Evolutionary conservation across 2,329 filamentous ascomycete genomes (phyloP), one percentile per base, ranked within the genome.

Genomic region (Fusarium albidum): DNA sequence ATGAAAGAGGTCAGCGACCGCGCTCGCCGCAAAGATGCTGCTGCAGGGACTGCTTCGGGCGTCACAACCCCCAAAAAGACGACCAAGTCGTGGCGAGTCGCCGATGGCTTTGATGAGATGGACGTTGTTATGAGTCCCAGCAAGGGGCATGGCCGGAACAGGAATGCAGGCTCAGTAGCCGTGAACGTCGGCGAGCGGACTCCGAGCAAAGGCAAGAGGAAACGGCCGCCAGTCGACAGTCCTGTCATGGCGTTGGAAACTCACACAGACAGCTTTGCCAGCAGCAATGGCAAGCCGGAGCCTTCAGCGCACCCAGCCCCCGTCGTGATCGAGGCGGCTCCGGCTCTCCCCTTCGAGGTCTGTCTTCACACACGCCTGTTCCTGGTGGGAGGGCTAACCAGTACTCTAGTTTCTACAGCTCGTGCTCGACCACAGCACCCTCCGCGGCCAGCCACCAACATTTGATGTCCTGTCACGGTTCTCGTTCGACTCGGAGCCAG

Each of bases 81-180:
- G 2, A 72, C 79, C 25, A 85, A 82, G 68, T 73, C 76, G 1
- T 83, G 83, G 73, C 78, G 81, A 2, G 76, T 89, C 42, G 82
- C 88, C 2, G 91, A 95, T 71, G 91, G 91, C 0, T 95, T 95
- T 64, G 89, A 93, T 54, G 85, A 91, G 54, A 76, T 84, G 58
- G 83, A 86, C 56, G 76, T 84, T 48, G 75, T 78, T 8, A 68
- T 71, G 6, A 86, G 83, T 49, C 83, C 83, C 1, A 80, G 73
- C 65, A 84, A 82, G 62, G 77, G 75, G 1, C 75, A 78, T 44
- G 72, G 76, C 44, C 69, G 67, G 59, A 73, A 60, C 59, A 61
- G 77, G 70, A 56, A 77, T 46, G 69, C 71, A 1, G 76, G 76
- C 1, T 71, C 79, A 0, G 73, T 81, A 3, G 75, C 79, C 3